These are phyloP conservation scores for Colletotrichum tropicicola DNA, from an alignment of 2,329 filamentous ascomycete genomes.

Conservation along the genomic window DNA sequence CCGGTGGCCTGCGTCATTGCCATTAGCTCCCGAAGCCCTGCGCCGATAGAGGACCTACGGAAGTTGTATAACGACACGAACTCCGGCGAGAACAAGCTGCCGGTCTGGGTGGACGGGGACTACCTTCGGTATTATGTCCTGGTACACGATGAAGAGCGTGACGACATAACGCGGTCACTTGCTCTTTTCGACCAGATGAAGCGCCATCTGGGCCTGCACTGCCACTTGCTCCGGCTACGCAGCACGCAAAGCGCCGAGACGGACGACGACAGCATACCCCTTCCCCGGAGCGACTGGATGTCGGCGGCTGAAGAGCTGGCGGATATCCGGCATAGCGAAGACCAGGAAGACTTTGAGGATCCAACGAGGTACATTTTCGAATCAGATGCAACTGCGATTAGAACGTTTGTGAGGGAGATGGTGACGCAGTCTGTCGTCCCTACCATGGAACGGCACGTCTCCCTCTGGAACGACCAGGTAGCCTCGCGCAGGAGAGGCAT, in stretches of 20 bases:
- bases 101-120: slow-evolving; percentile 88
- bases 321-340: slow-evolving; percentile 74
- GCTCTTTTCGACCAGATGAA: slow-evolving; percentile 98
- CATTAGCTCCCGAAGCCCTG: slow-evolving; percentile 86
- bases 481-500: slow-evolving; percentile 89
- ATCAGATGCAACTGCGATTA: slow-evolving; percentile 88
- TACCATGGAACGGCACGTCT: slow-evolving; percentile 92
- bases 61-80: slow-evolving; percentile 87
- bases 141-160: slow-evolving; percentile 94
- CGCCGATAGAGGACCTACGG: slow-evolving; percentile 87
- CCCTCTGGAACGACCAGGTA: slow-evolving; percentile 97
- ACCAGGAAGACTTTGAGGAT: slow-evolving; percentile 76
- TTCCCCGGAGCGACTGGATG: slow-evolving; percentile 89
- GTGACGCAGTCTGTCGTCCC: slow-evolving; percentile 94
- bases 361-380: slow-evolving; percentile 86
- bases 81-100: slow-evolving; percentile 76
- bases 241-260: slow-evolving; percentile 87
- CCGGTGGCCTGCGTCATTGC: slow-evolving; percentile 95
- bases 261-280: slow-evolving; percentile 87
- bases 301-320: slow-evolving; percentile 85
- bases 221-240: slow-evolving; percentile 86
- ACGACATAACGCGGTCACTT: slow-evolving; percentile 91
- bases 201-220: slow-evolving; percentile 95
- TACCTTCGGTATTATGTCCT: slow-evolving; percentile 96
- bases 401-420: slow-evolving; percentile 91